Conservation (phyloP, 129 eudicot genomes). For the Artemisia argyi region DNA sequence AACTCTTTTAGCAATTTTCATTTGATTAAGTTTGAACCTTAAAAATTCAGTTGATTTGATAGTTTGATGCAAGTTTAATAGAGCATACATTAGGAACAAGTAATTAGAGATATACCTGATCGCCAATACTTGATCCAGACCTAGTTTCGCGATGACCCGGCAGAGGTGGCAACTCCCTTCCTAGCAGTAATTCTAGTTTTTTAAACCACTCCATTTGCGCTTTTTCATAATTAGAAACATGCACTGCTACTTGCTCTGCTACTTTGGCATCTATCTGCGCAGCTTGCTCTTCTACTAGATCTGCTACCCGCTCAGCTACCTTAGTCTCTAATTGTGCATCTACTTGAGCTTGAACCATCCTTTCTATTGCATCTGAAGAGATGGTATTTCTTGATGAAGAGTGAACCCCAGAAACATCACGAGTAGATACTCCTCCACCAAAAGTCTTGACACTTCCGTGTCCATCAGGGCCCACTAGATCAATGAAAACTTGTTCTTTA, state of each 20-base stretch:
- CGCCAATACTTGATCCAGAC: neutral
- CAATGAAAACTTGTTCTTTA: slow-evolving; percentile 2
- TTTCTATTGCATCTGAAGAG: neutral
- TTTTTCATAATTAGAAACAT: neutral
- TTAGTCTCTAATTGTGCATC: slow-evolving; percentile 8
- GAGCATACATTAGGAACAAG: no score
- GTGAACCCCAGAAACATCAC: neutral
- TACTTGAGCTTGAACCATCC: slow-evolving; percentile 14
- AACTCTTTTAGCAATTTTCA: no score
- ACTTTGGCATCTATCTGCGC: neutral
- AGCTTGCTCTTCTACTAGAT: neutral
- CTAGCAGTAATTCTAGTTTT: neutral
- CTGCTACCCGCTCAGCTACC: neutral
- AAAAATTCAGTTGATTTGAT: no score
- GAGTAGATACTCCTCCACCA: slow-evolving; percentile 12
- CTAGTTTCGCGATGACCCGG: no score
- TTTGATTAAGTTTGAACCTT: no score
- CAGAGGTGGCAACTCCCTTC: no score
- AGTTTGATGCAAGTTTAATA: no score
- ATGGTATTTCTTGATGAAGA: neutral
- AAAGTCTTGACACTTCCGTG: slow-evolving; percentile 13
- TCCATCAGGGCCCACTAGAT: slow-evolving; percentile 3
- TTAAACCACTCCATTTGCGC: neutral
- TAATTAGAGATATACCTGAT: neutral
- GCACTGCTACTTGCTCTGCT: neutral